Conservation (phyloP, 2,329 filamentous ascomycete genomes). For the Geoglossum cookeanum region DNA sequence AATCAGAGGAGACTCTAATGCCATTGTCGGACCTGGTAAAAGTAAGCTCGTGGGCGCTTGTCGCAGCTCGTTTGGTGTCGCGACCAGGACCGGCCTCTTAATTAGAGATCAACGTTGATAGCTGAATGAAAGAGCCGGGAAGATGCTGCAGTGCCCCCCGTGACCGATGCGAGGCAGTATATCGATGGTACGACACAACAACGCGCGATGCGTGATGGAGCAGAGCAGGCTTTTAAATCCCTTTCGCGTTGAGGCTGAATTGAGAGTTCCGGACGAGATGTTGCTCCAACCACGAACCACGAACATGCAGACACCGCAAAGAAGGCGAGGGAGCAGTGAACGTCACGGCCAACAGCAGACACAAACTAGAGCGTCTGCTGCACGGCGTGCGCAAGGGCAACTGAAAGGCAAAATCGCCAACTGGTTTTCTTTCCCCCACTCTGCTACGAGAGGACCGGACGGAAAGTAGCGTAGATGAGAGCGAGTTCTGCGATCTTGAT, state of each 20-base stretch:
- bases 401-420: not conserved
- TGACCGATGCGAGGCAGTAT: not conserved
- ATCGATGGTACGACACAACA: not conserved
- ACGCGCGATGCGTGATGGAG: not conserved
- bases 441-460: not conserved
- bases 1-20: constrained; percentile 42
- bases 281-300: not conserved
- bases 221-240: not conserved
- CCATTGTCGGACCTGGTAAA: constrained; percentile 24
- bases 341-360: not conserved
- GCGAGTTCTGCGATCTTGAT: not conserved
- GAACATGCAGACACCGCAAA: not conserved
- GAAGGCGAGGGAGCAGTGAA: not conserved
- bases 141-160: not conserved
- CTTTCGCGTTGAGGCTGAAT: not conserved
- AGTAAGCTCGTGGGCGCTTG: not conserved
- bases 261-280: not conserved
- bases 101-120: not conserved
- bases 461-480: not conserved
- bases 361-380: not conserved
- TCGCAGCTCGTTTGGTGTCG: not conserved
- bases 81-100: not conserved
- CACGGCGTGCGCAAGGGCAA: not conserved
- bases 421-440: not conserved
- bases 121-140: not conserved